Evolutionary conservation across 139 green algal species (phyloP), one percentile per base, ranked within the genome.

Genomic region (Micractinium sp.): DNA sequence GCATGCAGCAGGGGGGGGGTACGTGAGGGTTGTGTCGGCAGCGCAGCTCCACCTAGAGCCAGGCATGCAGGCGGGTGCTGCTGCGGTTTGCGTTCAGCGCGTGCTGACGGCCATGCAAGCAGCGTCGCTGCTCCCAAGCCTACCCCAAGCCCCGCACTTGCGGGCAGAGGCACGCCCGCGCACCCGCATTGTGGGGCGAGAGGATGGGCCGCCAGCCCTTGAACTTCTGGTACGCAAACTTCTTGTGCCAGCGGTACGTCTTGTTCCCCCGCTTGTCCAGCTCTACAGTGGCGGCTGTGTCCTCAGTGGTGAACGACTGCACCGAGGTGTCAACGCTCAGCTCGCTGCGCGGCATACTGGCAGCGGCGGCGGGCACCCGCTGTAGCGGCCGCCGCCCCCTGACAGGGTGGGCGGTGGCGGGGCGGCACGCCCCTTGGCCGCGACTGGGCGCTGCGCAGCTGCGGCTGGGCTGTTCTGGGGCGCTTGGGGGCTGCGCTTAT

Each of bases 141-240:
- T 5, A 20, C 71, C 31, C 3, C 71, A 38, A 22, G 71, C 47
- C 47, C 47, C 25, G 73, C 38, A 25, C 63, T 71, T 23, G 80
- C 80, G 27, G 78, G 76, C 18, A 12, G 19, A 3, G 36, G 20
- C 73, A 39, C 75, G 31, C 41, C 29, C 0, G 53, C 82, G 27
- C 67, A 87, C 83, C 83, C 14, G 83, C 83, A 47, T 41, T 63
- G 67, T 66, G 67, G 0, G 83, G 83, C 31, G 63, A 82, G 41
- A 88, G 85, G 25, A 88, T 75, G 71, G 85, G 85, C 13, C 85
- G 74, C 74, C 69, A 89, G 14, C 85, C 85, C 39, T 77, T 38
- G 27, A 89, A 69, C 75, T 89, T 89, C 56, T 89, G 85, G 75
- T 89, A 84, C 13, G 85, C 85, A 61, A 89, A 89, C 80, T 85